A percentile compares a stretch with the other conserved stretches of the same genome.
Conservation (phyloP, 2,329 filamentous ascomycete genomes). For the Diaporthe destruens region DNA sequence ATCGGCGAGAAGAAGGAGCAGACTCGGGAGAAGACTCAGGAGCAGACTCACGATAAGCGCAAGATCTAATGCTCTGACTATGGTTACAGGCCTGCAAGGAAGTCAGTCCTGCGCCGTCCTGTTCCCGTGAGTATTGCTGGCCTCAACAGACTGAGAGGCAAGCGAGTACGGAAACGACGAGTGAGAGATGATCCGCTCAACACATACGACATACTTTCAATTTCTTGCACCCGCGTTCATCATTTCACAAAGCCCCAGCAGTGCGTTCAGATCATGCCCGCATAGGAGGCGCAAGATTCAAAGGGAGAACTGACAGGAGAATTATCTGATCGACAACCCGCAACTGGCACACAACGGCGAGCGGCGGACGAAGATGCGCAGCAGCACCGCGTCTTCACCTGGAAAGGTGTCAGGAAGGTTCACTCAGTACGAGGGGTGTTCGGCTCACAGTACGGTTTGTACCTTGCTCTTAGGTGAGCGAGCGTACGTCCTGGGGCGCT, state of each 20-base stretch:
- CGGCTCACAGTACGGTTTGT: constrained; percentile 8
- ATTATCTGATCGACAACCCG: not conserved
- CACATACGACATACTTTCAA: not conserved
- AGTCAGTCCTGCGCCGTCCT: not conserved
- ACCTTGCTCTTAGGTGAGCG: constrained; percentile 35
- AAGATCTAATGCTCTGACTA: constrained; percentile 35
- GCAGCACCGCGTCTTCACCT: constrained; percentile 6
- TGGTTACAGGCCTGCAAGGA: constrained; percentile 27
- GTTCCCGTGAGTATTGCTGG: not conserved
- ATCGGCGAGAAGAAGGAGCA: too few species aligned
- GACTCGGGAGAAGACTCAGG: too few species aligned
- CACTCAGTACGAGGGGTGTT: not conserved
- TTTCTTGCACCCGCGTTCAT: not conserved
- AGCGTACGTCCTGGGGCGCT: constrained; percentile 28
- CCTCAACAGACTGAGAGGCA: not conserved
- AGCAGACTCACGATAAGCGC: too few species aligned
- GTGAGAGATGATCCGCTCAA: too few species aligned
- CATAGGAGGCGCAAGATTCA: too few species aligned
- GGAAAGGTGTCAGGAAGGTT: not conserved
- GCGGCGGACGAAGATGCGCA: not conserved
- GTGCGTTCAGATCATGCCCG: not conserved
- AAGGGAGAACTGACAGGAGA: not conserved
- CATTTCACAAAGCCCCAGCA: too few species aligned
- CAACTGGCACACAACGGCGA: not conserved
- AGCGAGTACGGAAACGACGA: not conserved